These are phyloP conservation scores for Malus sieversii DNA, from an alignment of 306 rosid species.

Conservation along the genomic window DNA sequence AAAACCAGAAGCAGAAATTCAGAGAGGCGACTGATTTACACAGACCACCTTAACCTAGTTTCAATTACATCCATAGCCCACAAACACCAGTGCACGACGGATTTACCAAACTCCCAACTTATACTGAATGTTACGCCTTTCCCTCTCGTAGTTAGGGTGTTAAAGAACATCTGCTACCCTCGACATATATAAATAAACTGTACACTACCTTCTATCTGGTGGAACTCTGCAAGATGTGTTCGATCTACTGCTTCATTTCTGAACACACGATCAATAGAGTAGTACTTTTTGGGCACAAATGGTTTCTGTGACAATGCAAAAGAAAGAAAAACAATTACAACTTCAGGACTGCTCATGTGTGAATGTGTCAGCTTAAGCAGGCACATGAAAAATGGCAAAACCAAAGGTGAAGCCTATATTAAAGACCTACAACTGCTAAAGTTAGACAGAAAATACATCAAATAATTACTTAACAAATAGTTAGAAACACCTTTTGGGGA, in stretches of 20 bases:
- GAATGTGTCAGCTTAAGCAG: background rate
- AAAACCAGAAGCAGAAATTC: constrained; percentile 7
- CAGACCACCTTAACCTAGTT: too few species aligned
- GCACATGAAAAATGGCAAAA: background rate
- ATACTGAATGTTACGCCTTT: too few species aligned
- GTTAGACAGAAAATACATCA: background rate
- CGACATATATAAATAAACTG: background rate
- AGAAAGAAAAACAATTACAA: constrained; percentile 7
- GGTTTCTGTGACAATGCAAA: constrained; percentile 53
- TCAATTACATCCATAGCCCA: too few species aligned
- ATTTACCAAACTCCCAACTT: too few species aligned
- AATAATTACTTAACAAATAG: background rate
- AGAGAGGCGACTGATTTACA: background rate
- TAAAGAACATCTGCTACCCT: background rate
- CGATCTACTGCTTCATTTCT: constrained; percentile 98
- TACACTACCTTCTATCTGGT: constrained; percentile 86
- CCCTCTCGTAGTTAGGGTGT: too few species aligned
- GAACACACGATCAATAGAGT: constrained; percentile 94
- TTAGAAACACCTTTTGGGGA: background rate
- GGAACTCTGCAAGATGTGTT: constrained; percentile 98
- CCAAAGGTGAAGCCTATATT: background rate
- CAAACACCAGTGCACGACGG: too few species aligned
- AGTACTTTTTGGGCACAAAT: constrained; percentile 75
- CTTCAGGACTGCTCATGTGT: background rate
- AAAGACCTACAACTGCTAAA: background rate